Evolutionary conservation across 2,329 filamentous ascomycete genomes (phyloP).

Genomic region (Thielaviopsis ethacetica): DNA sequence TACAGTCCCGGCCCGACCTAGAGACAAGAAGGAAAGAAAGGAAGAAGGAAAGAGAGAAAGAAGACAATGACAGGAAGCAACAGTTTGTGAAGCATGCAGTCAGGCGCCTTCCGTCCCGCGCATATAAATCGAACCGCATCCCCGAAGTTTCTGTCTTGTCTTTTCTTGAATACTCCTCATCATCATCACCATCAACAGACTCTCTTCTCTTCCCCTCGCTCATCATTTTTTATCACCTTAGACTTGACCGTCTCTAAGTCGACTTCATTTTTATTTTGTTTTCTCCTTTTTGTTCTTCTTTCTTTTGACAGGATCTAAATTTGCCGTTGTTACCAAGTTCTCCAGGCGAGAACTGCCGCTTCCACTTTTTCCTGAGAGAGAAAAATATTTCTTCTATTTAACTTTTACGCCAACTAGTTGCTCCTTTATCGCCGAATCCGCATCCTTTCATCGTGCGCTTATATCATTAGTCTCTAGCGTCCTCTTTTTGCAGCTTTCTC

Average conservation of each 20-base stretch:
- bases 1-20: no score
- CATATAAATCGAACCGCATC: no score
- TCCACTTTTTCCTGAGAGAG: not conserved
- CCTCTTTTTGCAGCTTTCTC: not conserved
- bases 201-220: not conserved
- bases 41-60: no score
- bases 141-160: no score
- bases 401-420: no score
- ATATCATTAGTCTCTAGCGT: not conserved
- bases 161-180: not conserved
- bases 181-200: not conserved
- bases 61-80: no score
- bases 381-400: not conserved
- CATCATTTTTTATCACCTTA: not conserved
- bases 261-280: not conserved
- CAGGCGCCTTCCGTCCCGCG: no score
- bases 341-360: not conserved
- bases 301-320: no score
- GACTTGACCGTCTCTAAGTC: not conserved
- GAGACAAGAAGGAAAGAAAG: no score
- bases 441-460: no score
- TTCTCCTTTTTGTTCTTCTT: not conserved
- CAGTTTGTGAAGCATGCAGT: no score
- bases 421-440: no score
- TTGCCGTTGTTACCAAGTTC: not conserved